Conservation (phyloP, 148 eudicot genomes). For the Cornus controversa region DNA sequence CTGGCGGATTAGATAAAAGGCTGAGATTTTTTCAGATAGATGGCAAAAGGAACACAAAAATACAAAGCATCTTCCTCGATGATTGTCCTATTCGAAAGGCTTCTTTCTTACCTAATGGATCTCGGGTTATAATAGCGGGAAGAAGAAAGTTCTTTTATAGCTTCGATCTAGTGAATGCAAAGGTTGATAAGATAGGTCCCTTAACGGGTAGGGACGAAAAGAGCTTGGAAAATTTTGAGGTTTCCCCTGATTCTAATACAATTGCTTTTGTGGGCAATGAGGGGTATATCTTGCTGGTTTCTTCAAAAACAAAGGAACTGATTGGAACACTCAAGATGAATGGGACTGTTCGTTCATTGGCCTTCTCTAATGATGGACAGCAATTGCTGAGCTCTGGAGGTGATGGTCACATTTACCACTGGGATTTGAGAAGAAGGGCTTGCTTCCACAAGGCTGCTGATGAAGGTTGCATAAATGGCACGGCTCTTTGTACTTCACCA, state of each 20-base stretch:
- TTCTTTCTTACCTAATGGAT: slow-evolving; percentile 81
- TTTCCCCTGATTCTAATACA: slow-evolving; percentile 89
- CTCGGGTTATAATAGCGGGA: slow-evolving; percentile 75
- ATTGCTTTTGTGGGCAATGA: slow-evolving; percentile 90
- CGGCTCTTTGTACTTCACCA: slow-evolving; percentile 72
- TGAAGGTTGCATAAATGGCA: slow-evolving; percentile 75
- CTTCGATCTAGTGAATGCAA: slow-evolving; percentile 70
- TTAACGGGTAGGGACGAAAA: slow-evolving; percentile 87
- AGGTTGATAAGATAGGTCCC: slow-evolving; percentile 73
- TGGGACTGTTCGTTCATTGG: slow-evolving; percentile 78
- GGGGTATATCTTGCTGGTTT: slow-evolving; percentile 82
- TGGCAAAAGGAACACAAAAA: slow-evolving; percentile 76
- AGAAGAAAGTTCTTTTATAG: slow-evolving; percentile 88
- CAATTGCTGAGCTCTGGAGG: slow-evolving; percentile 85
- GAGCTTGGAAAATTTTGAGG: slow-evolving; percentile 81
- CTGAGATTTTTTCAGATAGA: slow-evolving; percentile 84
- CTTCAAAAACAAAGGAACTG: slow-evolving; percentile 76
- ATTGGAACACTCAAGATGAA: slow-evolving; percentile 96
- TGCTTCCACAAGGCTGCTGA: slow-evolving; percentile 83
- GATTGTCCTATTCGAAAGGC: slow-evolving; percentile 83
- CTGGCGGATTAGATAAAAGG: slow-evolving; percentile 72
- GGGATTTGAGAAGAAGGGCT: slow-evolving; percentile 82
- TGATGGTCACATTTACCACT: slow-evolving; percentile 81
- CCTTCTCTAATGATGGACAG: slow-evolving; percentile 66
- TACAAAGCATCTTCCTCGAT: slow-evolving; percentile 69